These are phyloP conservation scores for Fomitopsis serialis DNA, from an alignment of 768 basidiomycete genomes.

Conservation along the genomic window DNA sequence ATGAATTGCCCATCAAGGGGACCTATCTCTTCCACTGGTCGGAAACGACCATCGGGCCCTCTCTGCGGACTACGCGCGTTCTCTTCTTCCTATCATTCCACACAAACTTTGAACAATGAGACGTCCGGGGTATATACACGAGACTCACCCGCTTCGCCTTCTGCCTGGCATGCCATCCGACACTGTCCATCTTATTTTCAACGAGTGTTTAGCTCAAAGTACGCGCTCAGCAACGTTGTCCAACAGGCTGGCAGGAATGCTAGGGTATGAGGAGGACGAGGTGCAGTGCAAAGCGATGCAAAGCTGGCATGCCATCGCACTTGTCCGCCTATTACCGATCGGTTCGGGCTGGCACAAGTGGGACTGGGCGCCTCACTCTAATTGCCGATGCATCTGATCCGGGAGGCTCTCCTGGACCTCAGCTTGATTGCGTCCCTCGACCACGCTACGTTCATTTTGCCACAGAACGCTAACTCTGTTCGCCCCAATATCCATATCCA, in stretches of 20 bases:
- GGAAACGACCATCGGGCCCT: conserved; percentile 44
- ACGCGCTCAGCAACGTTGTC: neutral
- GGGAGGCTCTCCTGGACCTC: too few relatives aligned
- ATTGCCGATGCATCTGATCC: too few relatives aligned
- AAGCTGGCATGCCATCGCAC: too few relatives aligned
- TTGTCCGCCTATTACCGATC: too few relatives aligned
- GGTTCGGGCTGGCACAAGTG: too few relatives aligned
- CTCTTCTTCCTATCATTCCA: conserved; percentile 21
- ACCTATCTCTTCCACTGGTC: conserved; percentile 50
- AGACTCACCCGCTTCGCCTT: conserved; percentile 49
- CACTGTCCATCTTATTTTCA: conserved; percentile 52
- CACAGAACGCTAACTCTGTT: too few relatives aligned
- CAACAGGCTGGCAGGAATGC: too few relatives aligned
- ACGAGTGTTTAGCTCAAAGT: neutral
- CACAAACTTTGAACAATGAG: conserved; percentile 19
- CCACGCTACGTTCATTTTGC: too few relatives aligned
- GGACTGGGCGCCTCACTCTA: too few relatives aligned
- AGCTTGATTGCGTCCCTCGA: too few relatives aligned
- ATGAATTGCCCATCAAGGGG: conserved; percentile 61
- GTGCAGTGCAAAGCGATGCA: too few relatives aligned
- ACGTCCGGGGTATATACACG: conserved; percentile 12
- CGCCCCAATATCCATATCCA: too few relatives aligned
- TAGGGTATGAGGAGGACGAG: neutral
- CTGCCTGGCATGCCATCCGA: conserved; percentile 71
- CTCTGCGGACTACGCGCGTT: conserved; percentile 25